Conservation (phyloP, 768 basidiomycete species). For the Stropharia rugosoannulata region DNA sequence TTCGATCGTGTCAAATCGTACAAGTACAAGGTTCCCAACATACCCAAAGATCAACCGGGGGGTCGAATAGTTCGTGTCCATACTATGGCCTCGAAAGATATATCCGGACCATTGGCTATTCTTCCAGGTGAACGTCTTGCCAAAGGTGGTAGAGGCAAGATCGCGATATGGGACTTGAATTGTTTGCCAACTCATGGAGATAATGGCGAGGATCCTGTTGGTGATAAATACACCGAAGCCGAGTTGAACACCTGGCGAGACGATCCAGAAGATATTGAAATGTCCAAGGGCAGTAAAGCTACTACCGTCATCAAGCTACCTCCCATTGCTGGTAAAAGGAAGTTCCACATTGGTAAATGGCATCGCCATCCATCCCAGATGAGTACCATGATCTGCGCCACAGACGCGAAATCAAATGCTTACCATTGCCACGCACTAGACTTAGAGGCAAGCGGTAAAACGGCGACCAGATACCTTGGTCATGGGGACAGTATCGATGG, state of each 20-base stretch:
- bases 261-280: conserved; percentile 27
- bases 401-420: conserved; percentile 11
- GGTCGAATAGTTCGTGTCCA: conserved; percentile 20
- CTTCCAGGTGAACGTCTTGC: conserved; percentile 19
- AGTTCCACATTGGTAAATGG: conserved; percentile 17
- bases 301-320: conserved; percentile 7
- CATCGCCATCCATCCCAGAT: conserved; percentile 21
- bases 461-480: conserved; percentile 32
- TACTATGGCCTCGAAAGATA: conserved; percentile 24
- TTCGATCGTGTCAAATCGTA: conserved; percentile 35
- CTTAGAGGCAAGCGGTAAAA: conserved; percentile 32
- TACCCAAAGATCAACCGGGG: not conserved
- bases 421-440: conserved; percentile 27
- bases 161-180: conserved; percentile 37
- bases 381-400: conserved; percentile 22
- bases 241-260: conserved; percentile 18
- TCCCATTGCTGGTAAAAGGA: conserved; percentile 7
- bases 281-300: conserved; percentile 22
- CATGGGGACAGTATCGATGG: conserved; percentile 30
- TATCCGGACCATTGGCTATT: conserved; percentile 26
- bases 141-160: conserved; percentile 31
- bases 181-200: conserved; percentile 27
- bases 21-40: conserved; percentile 20
- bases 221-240: conserved; percentile 11
- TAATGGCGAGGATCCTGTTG: conserved; percentile 20